Conservation (phyloP, 805 yeast species). For the Crinitomyces ghanaensis region DNA sequence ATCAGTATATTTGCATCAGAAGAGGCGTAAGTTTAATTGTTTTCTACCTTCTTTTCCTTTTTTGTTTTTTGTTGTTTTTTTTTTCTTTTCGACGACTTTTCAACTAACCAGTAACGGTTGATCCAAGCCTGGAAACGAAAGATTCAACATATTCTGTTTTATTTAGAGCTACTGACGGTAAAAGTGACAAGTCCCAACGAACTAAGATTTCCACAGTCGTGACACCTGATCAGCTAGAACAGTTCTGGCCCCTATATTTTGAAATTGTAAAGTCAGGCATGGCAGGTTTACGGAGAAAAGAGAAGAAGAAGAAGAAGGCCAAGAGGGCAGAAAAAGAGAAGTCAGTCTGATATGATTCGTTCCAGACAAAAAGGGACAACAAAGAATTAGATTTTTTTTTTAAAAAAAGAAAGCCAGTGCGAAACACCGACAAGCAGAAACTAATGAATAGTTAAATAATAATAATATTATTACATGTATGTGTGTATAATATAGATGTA, state of each 20-base stretch:
- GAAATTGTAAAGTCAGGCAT: slow-evolving; percentile 60
- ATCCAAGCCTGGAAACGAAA: background rate
- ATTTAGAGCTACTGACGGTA: slow-evolving; percentile 57
- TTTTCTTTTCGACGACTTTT: too few species aligned
- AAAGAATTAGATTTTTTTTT: too few species aligned
- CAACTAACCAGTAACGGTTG: slow-evolving; percentile 2
- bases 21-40: slow-evolving; percentile 23
- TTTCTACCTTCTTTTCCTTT: too few species aligned
- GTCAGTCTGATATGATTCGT: too few species aligned
- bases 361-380: too few species aligned
- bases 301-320: slow-evolving; percentile 60
- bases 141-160: slow-evolving; percentile 43
- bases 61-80: too few species aligned
- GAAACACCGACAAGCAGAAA: too few species aligned
- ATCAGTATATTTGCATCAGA: slow-evolving; percentile 27
- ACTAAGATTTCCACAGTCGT: slow-evolving; percentile 67
- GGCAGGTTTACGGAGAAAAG: slow-evolving; percentile 69
- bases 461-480: too few species aligned
- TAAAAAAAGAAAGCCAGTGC: too few species aligned
- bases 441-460: too few species aligned
- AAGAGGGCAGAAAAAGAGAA: slow-evolving; percentile 20
- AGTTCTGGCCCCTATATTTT: slow-evolving; percentile 70
- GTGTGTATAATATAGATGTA: too few species aligned
- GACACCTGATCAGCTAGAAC: slow-evolving; percentile 44
- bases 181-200: slow-evolving; percentile 37